Base-by-base conservation (phyloP, 352 stramenopile species). In the Achlya hypogyna region DNA sequence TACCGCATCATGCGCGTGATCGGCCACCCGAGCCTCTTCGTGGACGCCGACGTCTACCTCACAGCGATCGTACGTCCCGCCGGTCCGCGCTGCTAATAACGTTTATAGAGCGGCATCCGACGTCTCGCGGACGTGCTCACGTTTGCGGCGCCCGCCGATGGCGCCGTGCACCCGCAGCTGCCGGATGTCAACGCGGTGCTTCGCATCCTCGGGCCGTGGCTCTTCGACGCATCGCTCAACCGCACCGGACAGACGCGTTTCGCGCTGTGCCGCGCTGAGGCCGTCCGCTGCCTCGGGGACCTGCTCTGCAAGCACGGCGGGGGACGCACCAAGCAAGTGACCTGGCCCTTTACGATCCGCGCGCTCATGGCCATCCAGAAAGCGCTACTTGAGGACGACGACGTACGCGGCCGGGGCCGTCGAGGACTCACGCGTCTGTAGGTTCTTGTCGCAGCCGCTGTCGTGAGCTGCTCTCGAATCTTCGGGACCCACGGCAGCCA, bases 141-240 rank as follows among this genome's bases (percentile, higher is more conserved):
- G 4, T 71, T 73, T 6, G 77, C 85, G 32, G 78, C 89, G 66
- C 78, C 71, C 16, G 65, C 67, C n/a, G 27, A 73, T 23, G 64
- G 72, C 23, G 69, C 60, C 23, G 53, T 71, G 56, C 58, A 16
- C 69, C 82, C 86, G 32, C 60, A 67, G 51, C 51, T 67, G n/a
- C 86, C 86, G 31, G 86, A 95, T 60, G 81, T 93, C 22, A 95
- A 95, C 68, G 88, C 86, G 1, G 84, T 95, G 32, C 53, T 95
- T 28, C 74, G 86, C 8, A 52, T 95, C 54, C 72, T 95, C 18
- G 86, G 86, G 3, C 84, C 86, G 14, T 95, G 86, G 86, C 66
- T 95, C 0, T 95, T 95, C 71, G 86, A 95, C 45, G 86, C 86
- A 5, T 92, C 79, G 42, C 71, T 95, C 47, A 90, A 77, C 16